Percentiles rank a stretch among this genome's conserved stretches.
These are phyloP conservation scores for Astrephomene gubernaculifera DNA, from an alignment of 139 green algal species.

Conservation along the genomic window DNA sequence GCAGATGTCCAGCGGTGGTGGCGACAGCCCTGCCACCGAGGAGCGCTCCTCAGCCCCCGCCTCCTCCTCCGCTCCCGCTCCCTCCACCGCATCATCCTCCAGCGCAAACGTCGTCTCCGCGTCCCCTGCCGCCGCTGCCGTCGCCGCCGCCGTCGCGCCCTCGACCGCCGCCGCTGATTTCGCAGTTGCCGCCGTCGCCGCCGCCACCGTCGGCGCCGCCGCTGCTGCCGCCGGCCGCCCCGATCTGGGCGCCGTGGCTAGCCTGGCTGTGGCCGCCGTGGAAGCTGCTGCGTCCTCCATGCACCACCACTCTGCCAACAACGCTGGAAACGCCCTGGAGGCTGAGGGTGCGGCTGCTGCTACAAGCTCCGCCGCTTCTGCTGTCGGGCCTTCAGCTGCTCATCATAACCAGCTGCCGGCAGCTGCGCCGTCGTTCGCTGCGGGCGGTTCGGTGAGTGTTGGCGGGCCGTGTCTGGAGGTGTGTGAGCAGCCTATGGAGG, in stretches of 20 bases:
- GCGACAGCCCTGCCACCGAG: too few relatives aligned
- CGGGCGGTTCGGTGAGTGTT: not conserved
- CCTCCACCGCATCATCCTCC: not conserved
- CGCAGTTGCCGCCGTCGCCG: not conserved
- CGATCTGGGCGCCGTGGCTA: not conserved
- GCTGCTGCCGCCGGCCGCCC: not conserved
- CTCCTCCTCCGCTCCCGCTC: not conserved
- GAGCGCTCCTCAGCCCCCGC: not conserved
- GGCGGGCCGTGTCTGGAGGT: constrained; percentile 16
- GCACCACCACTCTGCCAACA: not conserved
- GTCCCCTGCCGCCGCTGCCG: not conserved
- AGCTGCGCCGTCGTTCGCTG: too few relatives aligned
- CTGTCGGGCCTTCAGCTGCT: too few relatives aligned
- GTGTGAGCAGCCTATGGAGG: constrained; percentile 6
- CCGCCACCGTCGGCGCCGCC: not conserved
- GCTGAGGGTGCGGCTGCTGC: too few relatives aligned
- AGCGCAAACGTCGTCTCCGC: not conserved
- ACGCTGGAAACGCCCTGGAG: too few relatives aligned
- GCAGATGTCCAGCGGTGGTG: not conserved
- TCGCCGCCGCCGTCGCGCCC: not conserved
- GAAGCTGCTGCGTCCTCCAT: not conserved
- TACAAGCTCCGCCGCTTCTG: too few relatives aligned
- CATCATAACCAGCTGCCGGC: too few relatives aligned
- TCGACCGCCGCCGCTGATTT: not conserved
- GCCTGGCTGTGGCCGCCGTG: constrained; percentile 1